Percentiles rank a stretch among this genome's conserved stretches.
These are phyloP conservation scores for Neurospora tetraspora DNA, from an alignment of 495 filamentous ascomycete species.

Conservation along the genomic window DNA sequence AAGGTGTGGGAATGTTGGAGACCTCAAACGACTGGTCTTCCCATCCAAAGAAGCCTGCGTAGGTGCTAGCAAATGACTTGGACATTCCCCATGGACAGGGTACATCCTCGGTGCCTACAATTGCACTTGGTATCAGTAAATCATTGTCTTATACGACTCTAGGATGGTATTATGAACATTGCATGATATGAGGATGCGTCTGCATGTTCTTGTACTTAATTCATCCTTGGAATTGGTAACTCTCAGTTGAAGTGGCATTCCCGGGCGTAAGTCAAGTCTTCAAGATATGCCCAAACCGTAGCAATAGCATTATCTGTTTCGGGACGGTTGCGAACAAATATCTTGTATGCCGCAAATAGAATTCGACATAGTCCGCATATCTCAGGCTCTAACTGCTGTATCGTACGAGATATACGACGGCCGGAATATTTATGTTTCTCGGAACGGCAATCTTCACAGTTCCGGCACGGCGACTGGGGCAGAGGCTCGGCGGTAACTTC, in stretches of 20 bases:
- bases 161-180: neutral
- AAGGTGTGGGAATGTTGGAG: rapidly evolving
- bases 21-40: neutral
- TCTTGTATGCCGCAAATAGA: neutral
- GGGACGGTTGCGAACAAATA: neutral
- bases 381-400: neutral
- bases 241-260: no score
- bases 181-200: neutral
- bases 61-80: neutral
- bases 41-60: neutral
- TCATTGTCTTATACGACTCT: neutral
- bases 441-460: no score
- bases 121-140: neutral
- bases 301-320: rapidly evolving
- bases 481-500: neutral
- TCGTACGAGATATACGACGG: neutral
- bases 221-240: neutral
- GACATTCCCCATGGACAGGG: neutral
- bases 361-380: neutral
- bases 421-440: no score
- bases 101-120: neutral
- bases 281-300: neutral
- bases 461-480: neutral
- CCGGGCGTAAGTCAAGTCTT: no score
- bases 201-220: neutral